These are phyloP conservation scores for Taphrina flavorubra DNA, from an alignment of 1,139 yeast genomes.

Conservation along the genomic window DNA sequence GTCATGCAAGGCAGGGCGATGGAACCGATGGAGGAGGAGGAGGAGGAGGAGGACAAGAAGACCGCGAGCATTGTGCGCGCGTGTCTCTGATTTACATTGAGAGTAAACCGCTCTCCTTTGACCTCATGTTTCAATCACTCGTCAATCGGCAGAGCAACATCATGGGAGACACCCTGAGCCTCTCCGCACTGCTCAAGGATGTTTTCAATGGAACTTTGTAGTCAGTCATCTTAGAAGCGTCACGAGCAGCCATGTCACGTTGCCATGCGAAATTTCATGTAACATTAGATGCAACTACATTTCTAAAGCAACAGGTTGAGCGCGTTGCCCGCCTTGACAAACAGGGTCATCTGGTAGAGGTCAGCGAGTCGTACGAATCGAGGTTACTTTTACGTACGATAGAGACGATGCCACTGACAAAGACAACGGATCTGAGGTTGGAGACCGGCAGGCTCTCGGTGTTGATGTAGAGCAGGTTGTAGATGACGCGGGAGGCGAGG, in stretches of 20 bases:
- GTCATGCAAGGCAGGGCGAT: not conserved
- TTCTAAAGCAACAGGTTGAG: conserved; percentile 27
- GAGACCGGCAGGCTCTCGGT: conserved; percentile 19
- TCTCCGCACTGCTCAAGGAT: conserved; percentile 28
- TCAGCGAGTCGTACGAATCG: not conserved
- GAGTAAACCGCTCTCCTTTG: conserved; percentile 26
- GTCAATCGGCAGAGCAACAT: conserved; percentile 35
- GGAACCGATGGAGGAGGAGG: too few species aligned
- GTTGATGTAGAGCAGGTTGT: conserved; percentile 35
- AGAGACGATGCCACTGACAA: conserved; percentile 31
- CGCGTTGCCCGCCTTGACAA: conserved; percentile 39
- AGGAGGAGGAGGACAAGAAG: not conserved
- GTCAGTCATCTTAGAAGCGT: not conserved
- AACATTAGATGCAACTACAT: not conserved
- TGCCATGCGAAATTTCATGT: not conserved
- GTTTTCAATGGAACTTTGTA: conserved; percentile 9
- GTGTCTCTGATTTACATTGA: conserved; percentile 35
- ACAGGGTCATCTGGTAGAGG: conserved; percentile 14
- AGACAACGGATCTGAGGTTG: conserved; percentile 12
- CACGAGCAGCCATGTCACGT: not conserved
- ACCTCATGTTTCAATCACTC: conserved; percentile 34
- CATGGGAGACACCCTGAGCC: conserved; percentile 32
- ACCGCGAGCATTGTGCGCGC: conserved; percentile 1
- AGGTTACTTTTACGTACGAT: conserved; percentile 1
- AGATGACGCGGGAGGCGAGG: conserved; percentile 32